Base-by-base conservation (phyloP, 2,329 filamentous ascomycete genomes). In the Aspergillus jensenii region DNA sequence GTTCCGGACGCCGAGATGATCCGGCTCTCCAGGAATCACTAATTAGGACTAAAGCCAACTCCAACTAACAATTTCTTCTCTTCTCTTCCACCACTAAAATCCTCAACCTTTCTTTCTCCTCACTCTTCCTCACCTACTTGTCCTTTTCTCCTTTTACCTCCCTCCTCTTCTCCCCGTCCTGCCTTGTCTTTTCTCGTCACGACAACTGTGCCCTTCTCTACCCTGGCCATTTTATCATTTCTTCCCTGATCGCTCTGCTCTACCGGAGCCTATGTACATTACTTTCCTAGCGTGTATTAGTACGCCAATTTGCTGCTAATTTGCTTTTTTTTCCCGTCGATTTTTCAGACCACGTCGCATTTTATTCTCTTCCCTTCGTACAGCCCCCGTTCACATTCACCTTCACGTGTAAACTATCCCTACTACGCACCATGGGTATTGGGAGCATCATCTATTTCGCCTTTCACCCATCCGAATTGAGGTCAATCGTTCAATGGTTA, bases 401-500 rank as follows among this genome's bases (percentile, higher is more conserved):
- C 33, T 59, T 56, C 57, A 35, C 44, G 23, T 64, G 56, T 62
- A 61, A 52, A 60, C 58, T 54, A 27, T 44, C 45, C 47, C 33
- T 33, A 48, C 45, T 19, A 44, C n/a, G 58, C 71, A 73, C 47
- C 48, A 78, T 79, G 76, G 72, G 73, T 64, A 62, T 72, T 65
- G 66, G 75, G 56, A 81, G 85, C 66, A 74, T 86, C 59, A 71
- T 90, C 62, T 95, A 93, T 80, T 90, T 87, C 69, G 75, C 87
- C 58, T 78, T 90, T 64, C 92, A 96, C 76, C 89, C 90, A 37
- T 82, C 82, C 65, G 84, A 96, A 79, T 79, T 96, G 73, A 87
- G 91, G 70, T 83, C 89, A 47, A 91, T 96, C 62, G 82, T 96
- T 62, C 92, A 96, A 87, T 96, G 92, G 92, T 95, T 82, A 66